Conservation (phyloP, 768 basidiomycete genomes). For the Auriscalpium microsporum region DNA sequence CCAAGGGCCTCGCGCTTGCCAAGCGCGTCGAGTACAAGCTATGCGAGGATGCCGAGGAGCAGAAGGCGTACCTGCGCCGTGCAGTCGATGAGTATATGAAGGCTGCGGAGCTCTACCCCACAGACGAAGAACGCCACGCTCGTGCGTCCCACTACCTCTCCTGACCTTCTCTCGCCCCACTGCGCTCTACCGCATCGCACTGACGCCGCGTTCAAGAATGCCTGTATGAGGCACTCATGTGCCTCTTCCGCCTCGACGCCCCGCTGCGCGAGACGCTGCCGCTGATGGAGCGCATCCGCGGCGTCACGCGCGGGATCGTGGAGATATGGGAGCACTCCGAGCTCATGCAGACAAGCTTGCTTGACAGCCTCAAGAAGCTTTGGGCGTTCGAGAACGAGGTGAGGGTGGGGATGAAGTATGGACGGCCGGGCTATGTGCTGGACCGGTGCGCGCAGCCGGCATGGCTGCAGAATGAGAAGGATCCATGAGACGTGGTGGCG, state of each 20-base stretch:
- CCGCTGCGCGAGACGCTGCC: neutral
- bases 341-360: neutral
- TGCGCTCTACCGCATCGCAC: neutral
- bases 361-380: neutral
- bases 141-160: neutral
- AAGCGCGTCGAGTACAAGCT: neutral
- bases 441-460: too few relatives aligned
- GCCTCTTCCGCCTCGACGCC: neutral
- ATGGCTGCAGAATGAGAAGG: too few relatives aligned
- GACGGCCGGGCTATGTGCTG: neutral
- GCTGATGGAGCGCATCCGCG: neutral
- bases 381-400: neutral
- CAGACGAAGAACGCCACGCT: neutral
- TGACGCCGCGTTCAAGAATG: neutral
- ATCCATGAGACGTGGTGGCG: too few relatives aligned
- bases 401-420: neutral
- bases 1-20: neutral
- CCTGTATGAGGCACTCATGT: neutral
- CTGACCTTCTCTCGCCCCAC: too few relatives aligned
- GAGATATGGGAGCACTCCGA: conserved; percentile 1
- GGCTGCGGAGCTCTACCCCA: neutral
- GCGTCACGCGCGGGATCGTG: neutral
- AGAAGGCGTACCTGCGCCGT: neutral
- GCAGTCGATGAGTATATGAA: neutral
- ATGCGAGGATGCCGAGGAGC: neutral